Conservation (phyloP, 768 basidiomycete genomes). For the Mycena floridula region DNA sequence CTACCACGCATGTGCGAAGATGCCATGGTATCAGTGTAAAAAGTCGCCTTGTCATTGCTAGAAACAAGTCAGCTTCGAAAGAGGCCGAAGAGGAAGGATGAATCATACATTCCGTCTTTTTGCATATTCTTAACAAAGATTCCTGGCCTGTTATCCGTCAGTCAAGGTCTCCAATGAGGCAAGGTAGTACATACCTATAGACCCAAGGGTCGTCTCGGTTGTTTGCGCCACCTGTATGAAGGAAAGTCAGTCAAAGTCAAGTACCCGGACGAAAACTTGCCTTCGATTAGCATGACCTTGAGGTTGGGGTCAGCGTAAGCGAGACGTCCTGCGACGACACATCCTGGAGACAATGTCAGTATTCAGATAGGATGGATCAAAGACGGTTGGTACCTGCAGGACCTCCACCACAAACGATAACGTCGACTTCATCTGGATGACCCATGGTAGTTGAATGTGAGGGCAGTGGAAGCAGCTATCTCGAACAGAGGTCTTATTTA, state of each 20-base stretch:
- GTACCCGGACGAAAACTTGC: conserved; percentile 18
- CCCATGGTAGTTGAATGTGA: too few relatives aligned
- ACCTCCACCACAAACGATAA: conserved; percentile 65
- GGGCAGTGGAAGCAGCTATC: too few relatives aligned
- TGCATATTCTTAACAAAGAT: conserved; percentile 73
- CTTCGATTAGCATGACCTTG: conserved; percentile 74
- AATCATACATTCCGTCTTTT: conserved; percentile 54
- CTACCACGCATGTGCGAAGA: conserved; percentile 58
- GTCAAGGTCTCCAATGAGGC: not conserved
- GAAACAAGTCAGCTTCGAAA: not conserved
- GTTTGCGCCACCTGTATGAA: conserved; percentile 49
- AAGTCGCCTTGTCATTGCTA: conserved; percentile 71
- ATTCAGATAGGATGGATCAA: not conserved
- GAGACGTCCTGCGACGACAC: conserved; percentile 62
- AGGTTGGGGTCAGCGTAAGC: conserved; percentile 68
- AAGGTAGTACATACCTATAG: conserved; percentile 38
- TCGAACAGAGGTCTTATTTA: too few relatives aligned
- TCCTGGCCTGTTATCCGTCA: conserved; percentile 38
- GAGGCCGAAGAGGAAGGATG: not conserved
- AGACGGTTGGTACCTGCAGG: conserved; percentile 40
- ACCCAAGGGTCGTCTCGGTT: conserved; percentile 75
- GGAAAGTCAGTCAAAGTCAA: not conserved
- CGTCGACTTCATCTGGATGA: conserved; percentile 67
- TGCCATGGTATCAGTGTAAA: conserved; percentile 57
- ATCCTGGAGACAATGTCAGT: conserved; percentile 29